These are phyloP conservation scores for Arthromyces matolae DNA, from an alignment of 768 basidiomycete genomes.

Conservation along the genomic window DNA sequence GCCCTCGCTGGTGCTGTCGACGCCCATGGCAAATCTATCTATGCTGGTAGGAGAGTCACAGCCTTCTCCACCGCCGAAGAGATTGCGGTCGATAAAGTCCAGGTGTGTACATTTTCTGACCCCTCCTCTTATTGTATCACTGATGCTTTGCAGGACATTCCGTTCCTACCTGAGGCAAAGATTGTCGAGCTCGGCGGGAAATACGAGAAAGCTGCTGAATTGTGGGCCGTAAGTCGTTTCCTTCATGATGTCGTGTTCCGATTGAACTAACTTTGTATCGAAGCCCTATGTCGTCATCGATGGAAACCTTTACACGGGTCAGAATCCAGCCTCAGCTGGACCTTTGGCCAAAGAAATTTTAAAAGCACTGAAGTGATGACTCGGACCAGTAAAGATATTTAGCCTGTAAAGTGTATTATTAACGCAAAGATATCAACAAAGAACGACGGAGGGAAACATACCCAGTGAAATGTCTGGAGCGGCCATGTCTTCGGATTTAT, in stretches of 20 bases:
- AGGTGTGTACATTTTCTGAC: constrained; percentile 30
- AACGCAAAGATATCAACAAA: no score
- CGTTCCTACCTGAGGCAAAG: constrained; percentile 70
- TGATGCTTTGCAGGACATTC: constrained; percentile 49
- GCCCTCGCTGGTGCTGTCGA: constrained; percentile 58
- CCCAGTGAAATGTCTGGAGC: no score
- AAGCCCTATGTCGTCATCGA: constrained; percentile 53
- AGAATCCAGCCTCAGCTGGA: constrained; percentile 68
- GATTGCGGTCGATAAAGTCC: constrained; percentile 37
- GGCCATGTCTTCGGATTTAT: no score
- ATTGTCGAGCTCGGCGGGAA: constrained; percentile 61
- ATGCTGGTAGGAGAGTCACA: constrained; percentile 53
- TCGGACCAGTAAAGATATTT: no score
- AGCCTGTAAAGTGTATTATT: no score
- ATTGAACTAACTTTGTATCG: neutral
- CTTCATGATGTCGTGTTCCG: neutral
- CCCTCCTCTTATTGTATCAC: no score
- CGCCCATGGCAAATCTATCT: constrained; percentile 57
- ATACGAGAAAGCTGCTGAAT: constrained; percentile 53
- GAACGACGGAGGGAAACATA: no score
- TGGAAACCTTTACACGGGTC: constrained; percentile 63
- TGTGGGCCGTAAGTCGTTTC: constrained; percentile 49
- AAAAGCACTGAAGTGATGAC: constrained; percentile 41
- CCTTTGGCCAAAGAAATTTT: constrained; percentile 55
- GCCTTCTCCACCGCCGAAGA: constrained; percentile 77